Evolutionary conservation across 805 yeast species (phyloP), one percentile per base, ranked within the genome.

Genomic region (Lipomyces sp.): DNA sequence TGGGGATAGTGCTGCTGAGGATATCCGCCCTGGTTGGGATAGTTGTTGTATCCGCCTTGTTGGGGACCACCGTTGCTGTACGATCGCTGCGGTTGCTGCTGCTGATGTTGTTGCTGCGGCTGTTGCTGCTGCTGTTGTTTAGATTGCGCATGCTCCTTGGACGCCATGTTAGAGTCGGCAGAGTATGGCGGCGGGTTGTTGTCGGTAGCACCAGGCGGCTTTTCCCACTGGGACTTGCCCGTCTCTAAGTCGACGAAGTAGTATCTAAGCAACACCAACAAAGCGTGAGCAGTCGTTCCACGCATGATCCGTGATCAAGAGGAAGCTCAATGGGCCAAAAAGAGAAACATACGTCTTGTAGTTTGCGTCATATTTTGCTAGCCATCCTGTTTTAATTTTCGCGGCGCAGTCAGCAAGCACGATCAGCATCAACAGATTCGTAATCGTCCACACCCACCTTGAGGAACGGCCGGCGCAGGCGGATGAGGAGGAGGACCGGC

Each of bases 161-260:
- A 6, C 29, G 10, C 22, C 8, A 18, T 16, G 18, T 38, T 45
- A n/a, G 16, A n/a, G 33, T 43, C 46, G 46, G 28, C 29, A 3
- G 57, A 42, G 22, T 53, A 43, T 2, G 57, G 45, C 14, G 56
- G 56, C 2, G 66, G 64, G 18, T 61, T 62, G n/a, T 65, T 59
- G 16, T 59, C 65, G n/a, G 45, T 39, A 19, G 55, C 43, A 22
- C 48, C 64, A 1, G 49, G 19, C 14, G 96, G 97, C 13, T 82
- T 80, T 46, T 86, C 95, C 98, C 98, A 91, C 67, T 89, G 96
- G 0, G 96, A 86, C 59, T 79, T 72, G 53, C 85, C 83, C 13
- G 86, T 78, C 14, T 74, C 63, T 57, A 85, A 69, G 61, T 88
- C 74, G n/a, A 91, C 95, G 63, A 82, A 91, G 67, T 82, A 91